Base-by-base conservation (phyloP, 768 basidiomycete species). In the Imleria badia region DNA sequence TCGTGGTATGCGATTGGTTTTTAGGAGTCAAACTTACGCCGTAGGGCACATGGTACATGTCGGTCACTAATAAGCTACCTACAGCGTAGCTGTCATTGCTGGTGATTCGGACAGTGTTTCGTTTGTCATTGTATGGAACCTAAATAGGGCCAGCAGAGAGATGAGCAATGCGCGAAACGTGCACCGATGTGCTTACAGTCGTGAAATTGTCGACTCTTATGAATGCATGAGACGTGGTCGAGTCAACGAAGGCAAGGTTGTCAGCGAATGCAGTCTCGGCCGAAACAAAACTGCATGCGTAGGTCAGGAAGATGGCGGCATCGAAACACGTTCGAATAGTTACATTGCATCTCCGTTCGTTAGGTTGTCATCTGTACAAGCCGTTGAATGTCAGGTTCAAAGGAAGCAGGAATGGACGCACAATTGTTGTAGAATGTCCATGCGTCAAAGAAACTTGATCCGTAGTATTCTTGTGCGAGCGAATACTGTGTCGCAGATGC, bases 141-240 rank as follows among this genome's bases (percentile, higher is more conserved):
- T 72, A 45, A 14, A 39, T 17, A 13, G 34, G 42, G 15, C 36
- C 17, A 49, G 19, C 5, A 17, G 48, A 39, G 23, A 36, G 20
- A 8, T 56, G 44, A 60, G 42, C 29, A 51, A 7, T 15, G 12
- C 5, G 6, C 10, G 23, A 47, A 41, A 57, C 8, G 26, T 12
- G 13, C 29, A 15, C 26, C 2, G 36, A 17, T 40, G 55, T 62
- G 17, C 66, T 66, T 17, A 88, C 79, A 2, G 64, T 74, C 1
- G 84, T 76, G 29, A 78, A 81, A 65, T 90, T 89, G 72, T 91
- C 89, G 13, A 91, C 87, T 62, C 79, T 81, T 64, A 91, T 86
- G 62, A 91, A 82, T 2, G 88, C 89, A 56, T 86, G 86, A 14
- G 84, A 85, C 4, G 87, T 85, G 17, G 73, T 59, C 9, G 76